phyloP scores from a whole-genome alignment of 129 eudicot genomes.

The Helichrysum umbraculigerum region DNA sequence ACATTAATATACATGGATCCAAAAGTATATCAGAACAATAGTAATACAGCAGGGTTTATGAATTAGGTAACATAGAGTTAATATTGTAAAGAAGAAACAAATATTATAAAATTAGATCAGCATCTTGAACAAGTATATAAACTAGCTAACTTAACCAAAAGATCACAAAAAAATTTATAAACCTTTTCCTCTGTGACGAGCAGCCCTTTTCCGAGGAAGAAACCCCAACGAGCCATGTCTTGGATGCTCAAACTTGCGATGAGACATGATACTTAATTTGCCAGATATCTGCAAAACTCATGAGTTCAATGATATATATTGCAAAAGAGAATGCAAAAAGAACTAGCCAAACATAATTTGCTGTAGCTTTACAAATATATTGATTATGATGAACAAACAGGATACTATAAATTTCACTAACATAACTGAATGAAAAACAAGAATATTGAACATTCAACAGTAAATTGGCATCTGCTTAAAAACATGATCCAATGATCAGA shows the following conservation, averaged over 20 bases:
- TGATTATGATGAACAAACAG: too few species aligned
- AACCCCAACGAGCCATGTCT: slow-evolving; percentile 67
- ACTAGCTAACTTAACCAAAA: too few species aligned
- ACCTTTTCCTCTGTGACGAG: slow-evolving; percentile 84
- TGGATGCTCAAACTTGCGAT: slow-evolving; percentile 86
- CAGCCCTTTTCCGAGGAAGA: slow-evolving; percentile 73
- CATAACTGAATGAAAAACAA: too few species aligned
- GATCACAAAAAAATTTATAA: not conserved
- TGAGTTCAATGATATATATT: not conserved
- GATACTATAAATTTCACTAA: not conserved
- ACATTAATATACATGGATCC: too few species aligned
- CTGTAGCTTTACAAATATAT: too few species aligned
- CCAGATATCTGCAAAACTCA: slow-evolving; percentile 51
- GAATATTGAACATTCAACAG: too few species aligned
- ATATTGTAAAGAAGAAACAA: not conserved
- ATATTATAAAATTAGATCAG: not conserved
- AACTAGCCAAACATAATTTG: too few species aligned
- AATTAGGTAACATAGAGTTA: not conserved
- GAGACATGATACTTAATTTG: slow-evolving; percentile 54
- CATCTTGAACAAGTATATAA: too few species aligned
- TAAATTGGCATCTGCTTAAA: too few species aligned
- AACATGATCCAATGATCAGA: too few species aligned
- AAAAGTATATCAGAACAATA: too few species aligned
- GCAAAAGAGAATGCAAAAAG: not conserved
- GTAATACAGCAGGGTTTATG: not conserved